phyloP scores from a whole-genome alignment of 345 rosid species.

The Linum tenue region DNA sequence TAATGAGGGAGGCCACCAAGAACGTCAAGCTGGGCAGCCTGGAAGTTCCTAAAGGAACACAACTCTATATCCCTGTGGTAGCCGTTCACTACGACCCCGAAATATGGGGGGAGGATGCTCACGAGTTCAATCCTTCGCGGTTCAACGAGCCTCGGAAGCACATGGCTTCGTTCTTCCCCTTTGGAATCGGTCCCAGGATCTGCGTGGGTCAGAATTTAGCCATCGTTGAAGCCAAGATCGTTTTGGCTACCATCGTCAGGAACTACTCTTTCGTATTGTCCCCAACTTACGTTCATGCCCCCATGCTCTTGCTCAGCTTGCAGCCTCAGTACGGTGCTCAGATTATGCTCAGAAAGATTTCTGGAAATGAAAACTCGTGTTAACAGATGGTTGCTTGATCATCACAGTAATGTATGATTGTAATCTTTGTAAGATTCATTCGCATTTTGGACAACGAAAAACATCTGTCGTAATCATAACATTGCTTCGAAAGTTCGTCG shows the following conservation, averaged over 20 bases:
- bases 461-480: too few species aligned
- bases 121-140: background rate
- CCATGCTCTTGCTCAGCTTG: background rate
- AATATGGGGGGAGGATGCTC: background rate
- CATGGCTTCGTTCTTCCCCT: background rate
- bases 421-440: too few species aligned
- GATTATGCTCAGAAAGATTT: background rate
- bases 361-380: background rate
- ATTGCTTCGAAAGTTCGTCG: too few species aligned
- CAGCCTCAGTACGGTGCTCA: constrained; percentile 5
- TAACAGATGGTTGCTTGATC: too few species aligned
- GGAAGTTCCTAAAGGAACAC: background rate
- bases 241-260: background rate
- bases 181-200: background rate
- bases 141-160: background rate
- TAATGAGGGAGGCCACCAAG: background rate
- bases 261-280: background rate
- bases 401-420: too few species aligned
- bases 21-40: background rate
- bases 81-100: background rate
- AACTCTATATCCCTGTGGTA: background rate
- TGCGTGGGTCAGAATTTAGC: constrained; percentile 2
- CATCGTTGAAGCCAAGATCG: constrained; percentile 1
- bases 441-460: too few species aligned
- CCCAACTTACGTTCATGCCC: background rate